These are phyloP conservation scores for Meyerozyma smithsonii DNA, from an alignment of 1,139 yeast genomes.

Conservation along the genomic window DNA sequence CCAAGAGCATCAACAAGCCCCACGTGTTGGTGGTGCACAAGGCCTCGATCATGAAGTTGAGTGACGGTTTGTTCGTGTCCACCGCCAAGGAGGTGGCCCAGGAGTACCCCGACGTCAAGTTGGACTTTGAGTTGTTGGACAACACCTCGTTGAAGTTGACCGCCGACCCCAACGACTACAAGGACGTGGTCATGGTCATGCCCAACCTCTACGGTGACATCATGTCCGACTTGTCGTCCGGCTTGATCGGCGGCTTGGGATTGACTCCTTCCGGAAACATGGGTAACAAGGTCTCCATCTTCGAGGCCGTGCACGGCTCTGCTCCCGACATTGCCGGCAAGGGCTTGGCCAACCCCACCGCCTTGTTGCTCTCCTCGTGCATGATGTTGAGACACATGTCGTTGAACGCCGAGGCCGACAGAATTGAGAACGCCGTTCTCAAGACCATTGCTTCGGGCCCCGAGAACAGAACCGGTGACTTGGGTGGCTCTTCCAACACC, in stretches of 20 bases:
- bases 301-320: conserved; percentile 99
- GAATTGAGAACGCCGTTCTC: conserved; percentile 84
- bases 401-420: conserved; percentile 71
- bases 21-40: conserved; percentile 94
- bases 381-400: conserved; percentile 99
- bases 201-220: conserved; percentile 99
- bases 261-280: conserved; percentile 98
- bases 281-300: conserved; percentile 96
- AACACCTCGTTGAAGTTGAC: conserved; percentile 91
- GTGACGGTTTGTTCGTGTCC: conserved; percentile 93
- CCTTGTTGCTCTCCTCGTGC: conserved; percentile 87
- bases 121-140: conserved; percentile 86
- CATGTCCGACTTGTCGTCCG: conserved; percentile 95
- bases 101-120: conserved; percentile 86
- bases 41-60: conserved; percentile 96
- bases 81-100: conserved; percentile 85
- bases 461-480: conserved; percentile 89
- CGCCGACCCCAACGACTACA: conserved; percentile 80
- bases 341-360: conserved; percentile 98
- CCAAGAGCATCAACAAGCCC: conserved; percentile 82
- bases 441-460: conserved; percentile 93
- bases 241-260: conserved; percentile 97
- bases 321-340: conserved; percentile 99
- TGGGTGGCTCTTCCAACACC: conserved; percentile 90
- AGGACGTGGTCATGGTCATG: conserved; percentile 89